Evolutionary conservation across 306 rosid genomes (phyloP).

Genomic region (Amphicarpaea edgeworthii): DNA sequence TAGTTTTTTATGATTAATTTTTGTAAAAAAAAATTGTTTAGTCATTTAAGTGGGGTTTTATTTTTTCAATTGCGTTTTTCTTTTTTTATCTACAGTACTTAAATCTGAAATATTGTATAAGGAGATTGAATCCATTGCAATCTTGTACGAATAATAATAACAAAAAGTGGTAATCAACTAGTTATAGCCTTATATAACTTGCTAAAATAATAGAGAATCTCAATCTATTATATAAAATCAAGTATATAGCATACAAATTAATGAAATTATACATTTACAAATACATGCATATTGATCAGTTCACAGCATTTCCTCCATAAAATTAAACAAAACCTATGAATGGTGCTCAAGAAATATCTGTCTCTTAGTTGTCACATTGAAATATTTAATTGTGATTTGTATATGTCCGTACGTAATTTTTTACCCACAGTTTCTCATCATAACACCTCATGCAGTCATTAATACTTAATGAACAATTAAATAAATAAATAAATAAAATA

Average conservation of each 20-base stretch:
- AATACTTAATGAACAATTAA: background rate
- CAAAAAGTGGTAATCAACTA: background rate
- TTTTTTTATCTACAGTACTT: too few relatives aligned
- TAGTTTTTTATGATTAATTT: too few relatives aligned
- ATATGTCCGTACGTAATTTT: background rate
- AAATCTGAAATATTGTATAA: too few relatives aligned
- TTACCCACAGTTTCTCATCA: conserved; percentile 18
- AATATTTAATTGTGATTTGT: too few relatives aligned
- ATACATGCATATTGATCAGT: conserved; percentile 22
- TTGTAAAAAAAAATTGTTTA: too few relatives aligned
- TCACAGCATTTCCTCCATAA: conserved; percentile 5
- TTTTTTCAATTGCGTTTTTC: too few relatives aligned
- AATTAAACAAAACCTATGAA: background rate
- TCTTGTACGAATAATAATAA: background rate
- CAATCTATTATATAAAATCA: conserved; percentile 1
- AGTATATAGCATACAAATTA: too few relatives aligned
- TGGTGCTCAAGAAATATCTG: background rate
- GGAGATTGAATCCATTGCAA: too few relatives aligned
- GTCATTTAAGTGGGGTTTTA: too few relatives aligned
- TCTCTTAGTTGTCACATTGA: background rate
- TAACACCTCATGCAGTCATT: background rate
- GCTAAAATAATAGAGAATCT: conserved; percentile 26
- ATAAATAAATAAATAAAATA: background rate
- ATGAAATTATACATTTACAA: too few relatives aligned
- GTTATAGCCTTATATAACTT: background rate